Base-by-base conservation (phyloP, 2,329 filamentous ascomycete species). In the Cladosporium sp. region DNA sequence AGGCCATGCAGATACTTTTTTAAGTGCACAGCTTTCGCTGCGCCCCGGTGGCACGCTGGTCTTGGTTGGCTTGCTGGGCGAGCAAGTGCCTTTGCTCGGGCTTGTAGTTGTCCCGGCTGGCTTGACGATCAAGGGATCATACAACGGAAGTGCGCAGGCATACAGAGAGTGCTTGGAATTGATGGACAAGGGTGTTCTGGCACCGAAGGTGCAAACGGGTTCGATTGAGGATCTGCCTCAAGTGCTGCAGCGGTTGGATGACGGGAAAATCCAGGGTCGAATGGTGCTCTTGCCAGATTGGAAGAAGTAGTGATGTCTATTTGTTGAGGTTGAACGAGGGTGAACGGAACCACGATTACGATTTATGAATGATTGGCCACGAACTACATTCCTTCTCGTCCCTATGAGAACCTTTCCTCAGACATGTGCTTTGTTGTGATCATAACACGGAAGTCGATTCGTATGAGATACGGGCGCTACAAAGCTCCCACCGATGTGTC, bases 131-230 rank as follows among this genome's bases (percentile, higher is more conserved):
- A 56, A 58, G 32, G 54, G 55, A 22, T 70, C 68, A 7, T 76
- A 75, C 37, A 71, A 70, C 3, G 72, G 73, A 0, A 72, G 70
- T 49, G 59, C 70, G 1, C 50, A 53, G 9, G 71, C 74, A 47
- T 54, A 76, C n/a, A 55, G 61, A 29, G 61, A 68, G 36, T 68
- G 70, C 2, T 53, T 70, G 38, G 54, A 68, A 6, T 53, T 73
- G 34, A 68, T 74, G 49, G 57, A 61, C 1, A 53, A 62, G 24
- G 64, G 65, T 4, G 57, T 63, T 1, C 61, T 73, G 19, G 54
- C 43, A 13, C 71, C 70, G 4, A 63, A 65, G 32, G 66, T 73
- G 4, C 60, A 67, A 44, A 61, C 59, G 6, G 63, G 59, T 6
- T 60, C 54, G 11, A 55, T 72, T 36, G 51, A 62, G 13, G 59